These are phyloP conservation scores for Mucor piriformis DNA, from an alignment of 371 early-diverging fungal species.

Conservation along the genomic window DNA sequence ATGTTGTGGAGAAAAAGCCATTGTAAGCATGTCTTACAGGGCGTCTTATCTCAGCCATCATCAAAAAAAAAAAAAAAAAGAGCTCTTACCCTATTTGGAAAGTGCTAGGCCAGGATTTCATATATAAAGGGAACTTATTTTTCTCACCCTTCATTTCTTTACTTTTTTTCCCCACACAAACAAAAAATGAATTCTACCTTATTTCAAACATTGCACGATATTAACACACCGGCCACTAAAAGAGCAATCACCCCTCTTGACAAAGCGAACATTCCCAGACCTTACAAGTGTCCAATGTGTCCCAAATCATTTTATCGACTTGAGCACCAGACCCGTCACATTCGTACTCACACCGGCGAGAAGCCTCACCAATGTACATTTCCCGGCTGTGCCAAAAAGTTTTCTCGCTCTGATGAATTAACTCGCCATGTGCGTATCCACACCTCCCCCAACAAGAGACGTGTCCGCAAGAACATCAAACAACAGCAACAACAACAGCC, in stretches of 20 bases:
- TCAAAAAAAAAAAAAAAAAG: slow-evolving; percentile 1
- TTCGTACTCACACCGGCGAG: slow-evolving; percentile 92
- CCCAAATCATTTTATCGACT: slow-evolving; percentile 72
- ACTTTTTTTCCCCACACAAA: slow-evolving; percentile 9
- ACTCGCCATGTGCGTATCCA: slow-evolving; percentile 84
- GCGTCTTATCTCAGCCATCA: slow-evolving; percentile 28
- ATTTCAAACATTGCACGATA: slow-evolving; percentile 5
- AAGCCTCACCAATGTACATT: slow-evolving; percentile 85
- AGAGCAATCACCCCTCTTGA: slow-evolving; percentile 36
- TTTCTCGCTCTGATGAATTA: slow-evolving; percentile 90
- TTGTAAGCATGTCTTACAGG: slow-evolving; percentile 17
- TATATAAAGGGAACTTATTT: slow-evolving; percentile 16
- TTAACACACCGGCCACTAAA: slow-evolving; percentile 23
- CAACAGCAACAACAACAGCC: slow-evolving; percentile 16
- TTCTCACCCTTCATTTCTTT: slow-evolving; percentile 6
- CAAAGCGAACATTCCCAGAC: slow-evolving; percentile 54
- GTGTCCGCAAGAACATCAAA: slow-evolving; percentile 28
- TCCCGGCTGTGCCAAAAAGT: slow-evolving; percentile 82
- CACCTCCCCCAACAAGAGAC: slow-evolving; percentile 46
- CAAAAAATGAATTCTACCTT: slow-evolving; percentile 6
- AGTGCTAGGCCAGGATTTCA: neutral
- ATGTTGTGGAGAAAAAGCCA: slow-evolving; percentile 14
- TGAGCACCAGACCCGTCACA: slow-evolving; percentile 86
- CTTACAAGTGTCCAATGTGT: slow-evolving; percentile 71
- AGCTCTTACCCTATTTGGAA: slow-evolving; percentile 1